Base-by-base conservation (phyloP, 164 flowering plant species). In the Vitis riparia region DNA sequence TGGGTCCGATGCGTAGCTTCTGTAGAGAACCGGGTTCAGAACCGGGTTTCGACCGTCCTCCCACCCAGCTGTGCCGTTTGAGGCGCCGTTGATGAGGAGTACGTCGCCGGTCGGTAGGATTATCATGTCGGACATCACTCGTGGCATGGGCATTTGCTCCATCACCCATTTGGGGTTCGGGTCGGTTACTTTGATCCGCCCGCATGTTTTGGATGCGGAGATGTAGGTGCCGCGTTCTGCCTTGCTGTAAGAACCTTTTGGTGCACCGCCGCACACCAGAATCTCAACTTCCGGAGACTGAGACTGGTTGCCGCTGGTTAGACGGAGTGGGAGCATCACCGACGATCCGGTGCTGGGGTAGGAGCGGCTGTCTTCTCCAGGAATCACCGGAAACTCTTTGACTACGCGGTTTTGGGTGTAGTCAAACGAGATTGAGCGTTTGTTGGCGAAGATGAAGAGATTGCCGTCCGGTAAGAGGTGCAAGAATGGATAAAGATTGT, bases 271-370 rank as follows among this genome's bases (percentile, higher is more conserved):
- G 73, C 97, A 94, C 5, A 94, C 68, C 91, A 91, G 64, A 12
- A 94, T 81, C 76, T 94, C 97, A 47, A 77, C 83, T n/a, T 23
- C 83, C 44, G 81, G 76, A 51, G 27, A 14, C 53, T 37, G 50
- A 17, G 32, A 15, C 4, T 14, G 59, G 3, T 51, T 55, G 13
- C 1, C 23, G 32, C 47, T 74, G 17, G 71, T 17, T 2, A 82
- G 23, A 11, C 13, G 44, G 11, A 88, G 44, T 0, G 97, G 97
- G 16, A 94, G 91, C 74, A 94, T 51, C 0, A 82, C 94, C 0
- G 99, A 89, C 1, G 99, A 94, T 2, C 99, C 97, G 2, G 95
- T 80, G 59, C 91, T 81, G 1, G 97, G 99, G 71, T 91, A 94
- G 70, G 80, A 88, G 50, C 91, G 52, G 19, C 84, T 80, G 9